Conservation (phyloP, 192 early-diverging fungal species). For the Ambispora gerdemannii region DNA sequence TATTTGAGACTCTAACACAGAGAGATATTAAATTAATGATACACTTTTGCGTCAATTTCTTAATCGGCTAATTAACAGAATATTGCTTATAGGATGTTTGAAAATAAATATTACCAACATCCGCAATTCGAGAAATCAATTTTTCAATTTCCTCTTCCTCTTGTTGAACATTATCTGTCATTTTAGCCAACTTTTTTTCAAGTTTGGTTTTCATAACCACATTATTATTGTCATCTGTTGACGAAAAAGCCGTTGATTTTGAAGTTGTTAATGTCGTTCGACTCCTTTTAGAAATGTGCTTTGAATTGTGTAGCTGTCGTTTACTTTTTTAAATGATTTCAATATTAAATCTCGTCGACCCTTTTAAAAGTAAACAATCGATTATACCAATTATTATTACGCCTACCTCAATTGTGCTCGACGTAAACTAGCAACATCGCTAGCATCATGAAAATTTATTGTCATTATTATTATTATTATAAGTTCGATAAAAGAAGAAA, state of each 20-base stretch:
- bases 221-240: neutral
- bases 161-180: neutral
- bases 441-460: neutral
- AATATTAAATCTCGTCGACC: neutral
- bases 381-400: neutral
- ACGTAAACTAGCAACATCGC: conserved; percentile 8
- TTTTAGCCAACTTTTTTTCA: conserved; percentile 18
- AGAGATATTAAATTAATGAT: neutral
- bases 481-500: neutral
- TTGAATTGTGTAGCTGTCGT: neutral
- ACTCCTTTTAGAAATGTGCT: neutral
- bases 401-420: neutral
- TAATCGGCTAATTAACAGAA: no score
- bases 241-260: neutral
- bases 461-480: neutral
- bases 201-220: neutral
- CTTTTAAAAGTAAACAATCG: no score
- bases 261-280: neutral
- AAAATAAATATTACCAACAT: conserved; percentile 13
- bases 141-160: conserved; percentile 1
- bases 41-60: no score
- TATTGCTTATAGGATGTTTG: no score
- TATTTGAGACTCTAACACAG: conserved; percentile 1
- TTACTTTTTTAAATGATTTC: neutral
- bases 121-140: conserved; percentile 11